Conservation (phyloP, 768 basidiomycete species). For the Scleroderma bovista region DNA sequence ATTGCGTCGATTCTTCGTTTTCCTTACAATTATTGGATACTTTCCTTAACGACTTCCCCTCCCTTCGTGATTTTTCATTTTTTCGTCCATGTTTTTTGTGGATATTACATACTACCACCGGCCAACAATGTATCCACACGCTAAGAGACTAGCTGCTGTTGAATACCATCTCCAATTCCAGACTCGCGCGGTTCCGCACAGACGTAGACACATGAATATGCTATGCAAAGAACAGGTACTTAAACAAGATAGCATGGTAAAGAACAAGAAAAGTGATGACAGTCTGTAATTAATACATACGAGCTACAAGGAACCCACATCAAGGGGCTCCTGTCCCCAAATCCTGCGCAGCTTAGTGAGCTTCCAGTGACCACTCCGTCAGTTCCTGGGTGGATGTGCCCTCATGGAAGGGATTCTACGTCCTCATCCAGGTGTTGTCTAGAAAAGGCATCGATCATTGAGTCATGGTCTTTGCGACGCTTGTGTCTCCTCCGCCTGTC, state of each 20-base stretch:
- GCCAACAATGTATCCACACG: too few species aligned
- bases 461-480: slow-evolving; percentile 78
- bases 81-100: too few species aligned
- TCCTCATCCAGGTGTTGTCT: slow-evolving; percentile 37
- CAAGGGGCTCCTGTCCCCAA: not conserved
- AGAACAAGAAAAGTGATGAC: slow-evolving; percentile 13
- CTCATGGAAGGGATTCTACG: slow-evolving; percentile 22
- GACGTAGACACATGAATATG: not conserved
- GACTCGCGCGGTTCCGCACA: not conserved
- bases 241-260: slow-evolving; percentile 4
- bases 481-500: slow-evolving; percentile 77
- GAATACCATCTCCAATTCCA: too few species aligned
- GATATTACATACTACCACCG: too few species aligned
- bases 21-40: too few species aligned
- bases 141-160: too few species aligned
- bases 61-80: too few species aligned
- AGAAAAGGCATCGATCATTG: slow-evolving; percentile 76
- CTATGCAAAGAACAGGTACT: not conserved
- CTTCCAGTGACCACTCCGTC: slow-evolving; percentile 2
- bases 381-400: not conserved
- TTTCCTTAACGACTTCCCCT: too few species aligned
- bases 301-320: not conserved
- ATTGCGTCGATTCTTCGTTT: too few species aligned
- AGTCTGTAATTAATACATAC: slow-evolving; percentile 19
- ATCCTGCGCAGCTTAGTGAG: not conserved